Percentiles rank a stretch among this genome's conserved stretches.
These are phyloP conservation scores for Ramaria sp. DNA, from an alignment of 768 basidiomycete genomes.

Conservation along the genomic window DNA sequence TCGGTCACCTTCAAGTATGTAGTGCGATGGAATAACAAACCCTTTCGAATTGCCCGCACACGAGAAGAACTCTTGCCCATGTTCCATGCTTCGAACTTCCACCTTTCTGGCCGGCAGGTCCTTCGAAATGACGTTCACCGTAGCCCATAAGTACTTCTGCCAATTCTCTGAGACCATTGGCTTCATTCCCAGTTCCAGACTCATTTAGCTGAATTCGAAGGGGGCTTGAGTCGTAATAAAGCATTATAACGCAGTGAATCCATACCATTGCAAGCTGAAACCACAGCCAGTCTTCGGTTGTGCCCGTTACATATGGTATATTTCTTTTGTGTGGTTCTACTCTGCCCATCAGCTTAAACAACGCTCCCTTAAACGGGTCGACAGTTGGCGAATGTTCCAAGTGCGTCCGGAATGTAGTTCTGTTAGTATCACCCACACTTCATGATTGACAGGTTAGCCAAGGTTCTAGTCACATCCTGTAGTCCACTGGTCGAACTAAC, in stretches of 20 bases:
- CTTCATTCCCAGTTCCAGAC: conserved; percentile 38
- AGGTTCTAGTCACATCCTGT: neutral
- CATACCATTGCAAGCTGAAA: conserved; percentile 82
- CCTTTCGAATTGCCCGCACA: conserved; percentile 91
- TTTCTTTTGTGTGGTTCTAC: conserved; percentile 74
- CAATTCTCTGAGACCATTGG: conserved; percentile 60
- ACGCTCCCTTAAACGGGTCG: conserved; percentile 92
- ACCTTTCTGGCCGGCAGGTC: conserved; percentile 46
- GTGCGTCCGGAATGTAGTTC: conserved; percentile 31
- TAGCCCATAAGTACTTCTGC: conserved; percentile 69
- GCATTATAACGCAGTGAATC: neutral
- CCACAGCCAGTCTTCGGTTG: conserved; percentile 99
- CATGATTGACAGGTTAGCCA: neutral
- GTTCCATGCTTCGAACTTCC: conserved; percentile 41
- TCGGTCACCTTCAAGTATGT: neutral
- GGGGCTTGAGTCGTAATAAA: neutral
- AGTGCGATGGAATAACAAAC: conserved; percentile 29
- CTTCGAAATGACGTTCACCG: conserved; percentile 76
- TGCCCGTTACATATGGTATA: conserved; percentile 75
- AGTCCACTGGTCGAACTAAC: conserved; percentile 27
- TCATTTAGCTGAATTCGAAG: conserved; percentile 50
- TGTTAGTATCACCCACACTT: conserved; percentile 19
- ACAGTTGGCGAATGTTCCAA: conserved; percentile 81
- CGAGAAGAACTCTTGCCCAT: conserved; percentile 77
- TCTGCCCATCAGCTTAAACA: conserved; percentile 93